Evolutionary conservation across 140 eudicot genomes (phyloP).

Genomic region (Stevia rebaudiana): DNA sequence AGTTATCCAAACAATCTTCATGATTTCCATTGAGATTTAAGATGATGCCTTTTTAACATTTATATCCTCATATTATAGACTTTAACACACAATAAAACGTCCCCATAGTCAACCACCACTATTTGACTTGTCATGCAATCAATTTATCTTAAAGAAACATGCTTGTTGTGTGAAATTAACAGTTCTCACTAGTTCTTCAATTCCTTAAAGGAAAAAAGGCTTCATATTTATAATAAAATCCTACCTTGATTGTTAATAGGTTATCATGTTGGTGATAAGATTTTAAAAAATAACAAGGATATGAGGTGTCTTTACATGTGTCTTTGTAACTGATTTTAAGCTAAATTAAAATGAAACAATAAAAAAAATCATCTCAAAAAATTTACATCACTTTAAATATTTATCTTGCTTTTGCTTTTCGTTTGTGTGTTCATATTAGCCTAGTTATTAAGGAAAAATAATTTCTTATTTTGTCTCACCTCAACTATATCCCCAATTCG

Average conservation of each 20-base stretch:
- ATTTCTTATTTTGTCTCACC: not conserved
- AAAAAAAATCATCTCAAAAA: not conserved
- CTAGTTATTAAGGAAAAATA: slow-evolving; percentile 1
- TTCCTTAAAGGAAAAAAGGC: not conserved
- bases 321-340: not conserved
- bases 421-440: slow-evolving; percentile 11
- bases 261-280: slow-evolving; percentile 4
- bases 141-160: slow-evolving; percentile 2
- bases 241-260: not conserved
- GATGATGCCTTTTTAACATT: not conserved
- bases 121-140: not conserved
- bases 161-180: not conserved
- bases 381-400: not conserved
- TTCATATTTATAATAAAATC: not conserved
- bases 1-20: not conserved
- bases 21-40: not conserved
- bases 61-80: slow-evolving; percentile 3
- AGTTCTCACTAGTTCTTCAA: not conserved
- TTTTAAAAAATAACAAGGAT: not conserved
- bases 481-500: not conserved
- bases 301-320: slow-evolving; percentile 7
- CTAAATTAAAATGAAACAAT: slow-evolving; percentile 1
- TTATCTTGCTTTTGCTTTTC: slow-evolving; percentile 14
- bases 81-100: not conserved
- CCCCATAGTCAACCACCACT: not conserved